Base-by-base conservation (phyloP, 169 alveolate species). In the Plasmodium coatneyi region DNA sequence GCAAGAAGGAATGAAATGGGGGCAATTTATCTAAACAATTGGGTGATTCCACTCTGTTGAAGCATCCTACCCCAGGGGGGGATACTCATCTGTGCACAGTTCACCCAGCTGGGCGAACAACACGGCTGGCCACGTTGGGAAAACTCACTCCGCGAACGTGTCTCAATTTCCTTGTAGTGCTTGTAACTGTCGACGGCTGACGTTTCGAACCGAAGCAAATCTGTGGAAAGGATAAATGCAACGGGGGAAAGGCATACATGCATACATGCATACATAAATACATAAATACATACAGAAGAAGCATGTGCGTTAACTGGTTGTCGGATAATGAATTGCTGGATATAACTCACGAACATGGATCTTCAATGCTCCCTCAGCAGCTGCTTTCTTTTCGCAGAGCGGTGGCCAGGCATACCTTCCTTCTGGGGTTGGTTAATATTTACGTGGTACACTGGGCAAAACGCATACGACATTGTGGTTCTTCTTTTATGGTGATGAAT, bases 401-500 rank as follows among this genome's bases (percentile, higher is more conserved):
- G 1, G 22, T 83, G 4, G 34, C 12, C 39, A n/a, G 6, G 41
- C 54, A 5, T 78, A 89, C 94, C 94, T 89, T 89, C 94, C 54
- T 89, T 89, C 41, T 89, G 94, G 16, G 80, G 79, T 79, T 78
- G 90, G 34, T 70, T 89, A 22, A 89, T 89, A 19, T 89, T 89
- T 43, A 89, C 82, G 71, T 16, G 82, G 71, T 60, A 78, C 16
- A 54, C 43, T 2, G 87, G 94, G 30, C 94, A 89, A 54, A 81
- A 6, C 6, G 66, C 94, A 66, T 79, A 89, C 34, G 94, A 89
- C 94, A 89, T 89, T 89, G 80, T 84, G 54, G 16, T 56, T 89
- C 71, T 54, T 83, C 43, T 70, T 34, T 25, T 41, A 22, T 6
- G 36, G 2, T 46, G 56, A 46, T 14, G 19, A 46, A 6, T 46